Conservation (phyloP, 306 rosid species). For the Canavalia ensiformis region DNA sequence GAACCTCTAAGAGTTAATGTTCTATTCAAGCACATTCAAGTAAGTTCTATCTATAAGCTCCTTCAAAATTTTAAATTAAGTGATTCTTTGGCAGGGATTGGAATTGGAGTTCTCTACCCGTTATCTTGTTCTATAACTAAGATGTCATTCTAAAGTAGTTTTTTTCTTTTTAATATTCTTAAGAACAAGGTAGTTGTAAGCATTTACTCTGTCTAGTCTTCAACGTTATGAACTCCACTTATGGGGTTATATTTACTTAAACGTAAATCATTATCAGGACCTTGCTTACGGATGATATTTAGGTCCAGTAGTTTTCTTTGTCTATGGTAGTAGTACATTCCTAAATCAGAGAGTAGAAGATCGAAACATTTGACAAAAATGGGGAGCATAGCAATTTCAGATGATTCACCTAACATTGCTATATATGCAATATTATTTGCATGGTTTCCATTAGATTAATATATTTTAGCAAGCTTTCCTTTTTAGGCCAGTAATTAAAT, state of each 20-base stretch:
- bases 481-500: slow-evolving; percentile 20
- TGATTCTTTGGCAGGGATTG: slow-evolving; percentile 12
- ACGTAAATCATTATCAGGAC: not conserved
- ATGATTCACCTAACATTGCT: slow-evolving; percentile 9
- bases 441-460: slow-evolving; percentile 7
- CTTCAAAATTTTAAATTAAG: not conserved
- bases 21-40: slow-evolving; percentile 81
- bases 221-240: not conserved
- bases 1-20: slow-evolving; percentile 84
- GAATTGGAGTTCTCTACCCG: not conserved
- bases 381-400: slow-evolving; percentile 15
- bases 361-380: slow-evolving; percentile 6
- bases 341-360: not conserved
- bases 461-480: not conserved
- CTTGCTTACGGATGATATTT: not conserved
- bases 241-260: not conserved
- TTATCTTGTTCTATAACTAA: not conserved
- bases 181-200: slow-evolving; percentile 15
- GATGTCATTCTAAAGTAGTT: not conserved
- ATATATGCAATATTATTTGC: not conserved
- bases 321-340: not conserved
- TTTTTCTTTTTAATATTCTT: not conserved
- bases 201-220: not conserved
- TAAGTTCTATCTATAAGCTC: slow-evolving; percentile 19
- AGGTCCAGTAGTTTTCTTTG: slow-evolving; percentile 2